Evolutionary conservation across 2,329 filamentous ascomycete genomes (phyloP), one percentile per base, ranked within the genome.

Genomic region (Aspergillus brunneoviolaceus): DNA sequence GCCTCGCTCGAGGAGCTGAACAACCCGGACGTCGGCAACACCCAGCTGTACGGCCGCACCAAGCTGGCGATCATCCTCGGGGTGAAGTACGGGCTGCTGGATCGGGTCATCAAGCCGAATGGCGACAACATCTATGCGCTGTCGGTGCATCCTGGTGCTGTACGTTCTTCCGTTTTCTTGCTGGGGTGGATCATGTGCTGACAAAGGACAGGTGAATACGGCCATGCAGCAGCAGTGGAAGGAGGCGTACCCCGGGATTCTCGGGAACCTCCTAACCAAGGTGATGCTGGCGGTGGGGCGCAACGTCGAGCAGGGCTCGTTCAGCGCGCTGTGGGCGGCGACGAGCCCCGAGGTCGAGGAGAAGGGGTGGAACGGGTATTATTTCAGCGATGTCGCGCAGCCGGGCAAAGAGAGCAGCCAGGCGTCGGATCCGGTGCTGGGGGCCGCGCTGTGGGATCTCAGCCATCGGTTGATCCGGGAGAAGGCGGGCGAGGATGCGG

Each of bases 141-240:
- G 27, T 70, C 76, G 4, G 77, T 81, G 1, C 78, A 81, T 58
- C 79, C 78, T 3, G 77, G 77, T n/a, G 53, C 55, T 59, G 47
- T 51, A 39, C 9, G 54, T 57, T 45, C 14, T 6, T 0, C 12
- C 19, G 33, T 16, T 9, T 23, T 35, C 45, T 51, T 48, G 14
- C 21, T 12, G 2, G 39, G 23, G 23, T 1, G 3, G 23, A 23
- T 23, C 2, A 23, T 39, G 35, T 39, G 14, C 33, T 35, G 11
- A 35, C 2, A 3, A 10, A 35, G 10, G 5, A 16, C 14, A 79
- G 78, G 78, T 80, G 23, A 80, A 77, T 7, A 80, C 79, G 0
- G 70, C 71, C 3, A 80, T 80, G 74, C 77, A 80, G 55, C 70
- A 80, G 55, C 77, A 81, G 59, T 81, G 77, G 77, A 80, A 80